phyloP scores from a whole-genome alignment of 257 asterid genomes.

The Solanum stenotomum region DNA sequence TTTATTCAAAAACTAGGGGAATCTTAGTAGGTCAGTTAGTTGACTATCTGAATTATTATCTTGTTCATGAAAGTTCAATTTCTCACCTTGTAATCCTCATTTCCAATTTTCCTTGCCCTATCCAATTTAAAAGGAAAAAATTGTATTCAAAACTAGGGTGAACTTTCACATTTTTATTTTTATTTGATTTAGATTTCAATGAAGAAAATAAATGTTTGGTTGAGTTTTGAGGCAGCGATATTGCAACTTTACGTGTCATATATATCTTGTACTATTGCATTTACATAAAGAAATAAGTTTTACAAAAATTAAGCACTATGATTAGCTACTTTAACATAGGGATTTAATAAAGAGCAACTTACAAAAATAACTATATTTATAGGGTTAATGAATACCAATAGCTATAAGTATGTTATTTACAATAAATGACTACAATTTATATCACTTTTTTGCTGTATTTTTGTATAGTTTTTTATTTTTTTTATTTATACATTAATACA shows the following conservation, averaged over 20 bases:
- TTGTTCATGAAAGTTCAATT: background rate
- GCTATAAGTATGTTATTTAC: too few relatives aligned
- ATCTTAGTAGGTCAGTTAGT: background rate
- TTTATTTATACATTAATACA: too few relatives aligned
- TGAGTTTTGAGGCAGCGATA: background rate
- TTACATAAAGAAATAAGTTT: background rate
- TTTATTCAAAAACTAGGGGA: background rate
- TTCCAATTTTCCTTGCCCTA: background rate
- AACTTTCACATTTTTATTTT: background rate
- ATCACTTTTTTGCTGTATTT: too few relatives aligned
- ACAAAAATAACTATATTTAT: too few relatives aligned
- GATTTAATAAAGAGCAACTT: too few relatives aligned
- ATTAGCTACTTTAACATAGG: background rate
- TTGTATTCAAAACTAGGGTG: background rate
- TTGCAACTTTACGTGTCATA: background rate
- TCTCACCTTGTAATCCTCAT: background rate
- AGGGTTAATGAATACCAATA: too few relatives aligned
- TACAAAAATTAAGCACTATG: background rate
- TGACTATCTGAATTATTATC: background rate
- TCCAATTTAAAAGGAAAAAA: background rate
- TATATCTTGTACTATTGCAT: background rate
- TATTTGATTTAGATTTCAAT: background rate
- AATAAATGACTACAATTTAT: too few relatives aligned
- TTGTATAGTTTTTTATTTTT: too few relatives aligned
- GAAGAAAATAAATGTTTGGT: background rate